These are phyloP conservation scores for Termitomyces sp. DNA, from an alignment of 768 basidiomycete species.

Conservation along the genomic window DNA sequence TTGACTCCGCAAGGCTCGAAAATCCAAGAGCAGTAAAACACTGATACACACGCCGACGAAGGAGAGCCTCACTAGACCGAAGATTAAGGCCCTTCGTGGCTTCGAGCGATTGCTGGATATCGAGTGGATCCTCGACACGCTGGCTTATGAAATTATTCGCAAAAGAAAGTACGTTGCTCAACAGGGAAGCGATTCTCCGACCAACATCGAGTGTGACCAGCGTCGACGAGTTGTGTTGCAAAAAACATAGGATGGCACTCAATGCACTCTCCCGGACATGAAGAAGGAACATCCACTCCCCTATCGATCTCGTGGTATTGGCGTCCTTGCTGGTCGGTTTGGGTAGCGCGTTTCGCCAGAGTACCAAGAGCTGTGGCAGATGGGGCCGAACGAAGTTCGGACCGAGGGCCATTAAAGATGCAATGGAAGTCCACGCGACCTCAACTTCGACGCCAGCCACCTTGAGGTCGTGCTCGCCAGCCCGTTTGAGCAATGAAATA, in stretches of 20 bases:
- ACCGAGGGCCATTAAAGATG: conserved; percentile 86
- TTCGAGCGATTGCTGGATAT: conserved; percentile 27
- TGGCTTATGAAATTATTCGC: conserved; percentile 76
- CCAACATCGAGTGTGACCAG: conserved; percentile 90
- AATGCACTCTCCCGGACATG: conserved; percentile 88
- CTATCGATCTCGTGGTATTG: conserved; percentile 53
- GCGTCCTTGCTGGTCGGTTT: conserved; percentile 90
- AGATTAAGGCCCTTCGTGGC: conserved; percentile 47
- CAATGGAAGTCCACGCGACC: conserved; percentile 90
- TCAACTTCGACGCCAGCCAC: conserved; percentile 83
- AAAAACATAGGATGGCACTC: conserved; percentile 82
- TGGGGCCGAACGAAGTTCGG: conserved; percentile 92
- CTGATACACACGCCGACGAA: conserved; percentile 82
- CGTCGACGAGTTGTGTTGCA: conserved; percentile 68
- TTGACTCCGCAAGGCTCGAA: conserved; percentile 72
- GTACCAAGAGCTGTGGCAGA: conserved; percentile 86
- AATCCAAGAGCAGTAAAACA: conserved; percentile 83
- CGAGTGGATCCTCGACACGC: conserved; percentile 57
- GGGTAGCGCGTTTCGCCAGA: conserved; percentile 96
- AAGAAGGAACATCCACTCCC: conserved; percentile 89
- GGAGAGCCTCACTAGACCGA: conserved; percentile 73
- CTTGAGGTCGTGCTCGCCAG: conserved; percentile 85
- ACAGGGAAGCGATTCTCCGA: conserved; percentile 77
- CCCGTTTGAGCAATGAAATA: conserved; percentile 82
- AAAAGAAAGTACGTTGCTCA: conserved; percentile 89